Conservation (phyloP, 2,329 filamentous ascomycete genomes). For the Coniella vitis region DNA sequence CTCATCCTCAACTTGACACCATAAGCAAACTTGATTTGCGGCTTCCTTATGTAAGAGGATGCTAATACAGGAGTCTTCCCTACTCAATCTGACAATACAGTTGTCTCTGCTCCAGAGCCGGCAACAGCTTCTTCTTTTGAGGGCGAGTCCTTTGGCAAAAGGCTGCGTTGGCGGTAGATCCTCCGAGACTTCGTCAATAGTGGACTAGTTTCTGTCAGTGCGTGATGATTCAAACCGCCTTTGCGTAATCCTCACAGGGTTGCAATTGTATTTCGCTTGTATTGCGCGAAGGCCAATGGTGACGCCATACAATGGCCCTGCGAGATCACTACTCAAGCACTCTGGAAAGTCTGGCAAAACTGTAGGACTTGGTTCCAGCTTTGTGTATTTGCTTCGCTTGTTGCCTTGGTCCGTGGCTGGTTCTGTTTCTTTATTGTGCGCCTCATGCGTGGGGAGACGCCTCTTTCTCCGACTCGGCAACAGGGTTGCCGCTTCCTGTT, state of each 20-base stretch:
- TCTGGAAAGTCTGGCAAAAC: background rate
- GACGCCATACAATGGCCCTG: background rate
- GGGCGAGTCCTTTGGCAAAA: background rate
- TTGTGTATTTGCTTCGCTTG: background rate
- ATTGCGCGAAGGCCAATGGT: background rate
- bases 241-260: background rate
- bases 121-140: too few species aligned
- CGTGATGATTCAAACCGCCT: too few species aligned
- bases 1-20: too few species aligned
- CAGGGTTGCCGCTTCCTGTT: too few species aligned
- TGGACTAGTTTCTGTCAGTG: background rate
- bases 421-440: background rate
- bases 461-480: too few species aligned
- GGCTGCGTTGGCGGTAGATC: constrained; percentile 9
- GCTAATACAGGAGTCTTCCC: too few species aligned
- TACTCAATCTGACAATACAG: too few species aligned
- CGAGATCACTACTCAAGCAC: background rate
- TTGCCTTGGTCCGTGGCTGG: too few species aligned
- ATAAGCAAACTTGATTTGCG: too few species aligned
- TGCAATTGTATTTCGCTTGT: background rate
- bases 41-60: too few species aligned
- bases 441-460: background rate
- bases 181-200: constrained; percentile 6
- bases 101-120: too few species aligned
- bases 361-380: background rate